Percentiles rank a stretch among this genome's conserved stretches.
Conservation (phyloP, 108 stramenopile species). For the Cafeteria roenbergensis region DNA sequence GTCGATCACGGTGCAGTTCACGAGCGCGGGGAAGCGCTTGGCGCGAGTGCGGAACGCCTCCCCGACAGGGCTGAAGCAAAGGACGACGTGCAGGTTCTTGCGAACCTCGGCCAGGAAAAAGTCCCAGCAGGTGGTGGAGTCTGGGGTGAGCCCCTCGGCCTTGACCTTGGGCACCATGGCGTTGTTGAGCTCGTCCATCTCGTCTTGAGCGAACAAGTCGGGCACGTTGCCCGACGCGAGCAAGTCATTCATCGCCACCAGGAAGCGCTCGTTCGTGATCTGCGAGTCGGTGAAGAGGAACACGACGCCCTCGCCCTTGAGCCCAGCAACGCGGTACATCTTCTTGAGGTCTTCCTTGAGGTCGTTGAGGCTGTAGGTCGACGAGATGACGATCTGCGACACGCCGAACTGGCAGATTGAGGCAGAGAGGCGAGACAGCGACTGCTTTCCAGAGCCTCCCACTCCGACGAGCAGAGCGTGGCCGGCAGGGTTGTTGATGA, state of each 20-base stretch:
- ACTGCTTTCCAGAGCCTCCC: slow-evolving; percentile 54
- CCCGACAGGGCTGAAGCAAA: slow-evolving; percentile 60
- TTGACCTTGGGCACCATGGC: slow-evolving; percentile 34
- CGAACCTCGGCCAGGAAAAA: slow-evolving; percentile 53
- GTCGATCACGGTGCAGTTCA: slow-evolving; percentile 57
- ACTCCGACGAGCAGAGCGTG: slow-evolving; percentile 60
- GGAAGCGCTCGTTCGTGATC: slow-evolving; percentile 63
- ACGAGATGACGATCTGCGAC: slow-evolving; percentile 52
- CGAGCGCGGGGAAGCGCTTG: slow-evolving; percentile 52
- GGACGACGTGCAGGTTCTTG: slow-evolving; percentile 56
- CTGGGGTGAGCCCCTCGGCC: slow-evolving; percentile 27
- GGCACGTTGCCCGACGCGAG: slow-evolving; percentile 57
- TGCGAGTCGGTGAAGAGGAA: slow-evolving; percentile 60
- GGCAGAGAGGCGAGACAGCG: slow-evolving; percentile 51
- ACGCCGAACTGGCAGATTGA: slow-evolving; percentile 53
- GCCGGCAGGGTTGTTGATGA: slow-evolving; percentile 48
- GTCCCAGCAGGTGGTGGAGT: slow-evolving; percentile 58
- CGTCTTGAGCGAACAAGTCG: slow-evolving; percentile 57
- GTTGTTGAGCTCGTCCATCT: slow-evolving; percentile 53
- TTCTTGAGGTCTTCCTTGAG: slow-evolving; percentile 62
- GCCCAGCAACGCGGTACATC: slow-evolving; percentile 58
- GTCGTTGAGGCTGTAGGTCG: slow-evolving; percentile 55
- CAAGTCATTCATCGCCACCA: slow-evolving; percentile 60
- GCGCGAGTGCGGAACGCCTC: slow-evolving; percentile 46
- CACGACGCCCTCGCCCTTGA: slow-evolving; percentile 60